Conservation (phyloP, 2,329 filamentous ascomycete species). For the Cladophialophora psammophila region DNA sequence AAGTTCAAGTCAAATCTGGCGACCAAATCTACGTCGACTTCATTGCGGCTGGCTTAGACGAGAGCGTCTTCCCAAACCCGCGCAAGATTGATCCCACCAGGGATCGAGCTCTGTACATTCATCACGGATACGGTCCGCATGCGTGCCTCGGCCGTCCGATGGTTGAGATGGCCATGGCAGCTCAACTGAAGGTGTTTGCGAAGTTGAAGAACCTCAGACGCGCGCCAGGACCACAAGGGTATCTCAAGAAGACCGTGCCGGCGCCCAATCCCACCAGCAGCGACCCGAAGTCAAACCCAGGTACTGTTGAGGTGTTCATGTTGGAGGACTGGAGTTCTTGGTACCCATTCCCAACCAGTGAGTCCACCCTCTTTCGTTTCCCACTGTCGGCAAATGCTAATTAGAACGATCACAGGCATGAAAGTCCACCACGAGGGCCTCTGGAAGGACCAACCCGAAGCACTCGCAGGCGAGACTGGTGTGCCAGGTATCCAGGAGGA, state of each 20-base stretch:
- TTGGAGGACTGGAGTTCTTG: slow-evolving; percentile 52
- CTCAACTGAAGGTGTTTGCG: slow-evolving; percentile 52
- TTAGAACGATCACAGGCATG: slow-evolving; percentile 25
- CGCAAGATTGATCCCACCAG: slow-evolving; percentile 55
- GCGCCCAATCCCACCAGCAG: slow-evolving; percentile 39
- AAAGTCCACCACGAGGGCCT: slow-evolving; percentile 42
- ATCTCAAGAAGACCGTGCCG: slow-evolving; percentile 50
- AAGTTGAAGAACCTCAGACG: slow-evolving; percentile 52
- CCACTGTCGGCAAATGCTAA: slow-evolving; percentile 19
- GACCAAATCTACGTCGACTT: slow-evolving; percentile 42
- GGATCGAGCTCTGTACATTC: slow-evolving; percentile 50
- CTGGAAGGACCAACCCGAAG: slow-evolving; percentile 34
- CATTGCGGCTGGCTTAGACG: slow-evolving; percentile 46
- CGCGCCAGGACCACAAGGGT: slow-evolving; percentile 50
- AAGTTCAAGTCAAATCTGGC: slow-evolving; percentile 32
- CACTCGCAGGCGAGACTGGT: slow-evolving; percentile 36
- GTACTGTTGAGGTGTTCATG: slow-evolving; percentile 54
- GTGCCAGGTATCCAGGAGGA: slow-evolving; percentile 35
- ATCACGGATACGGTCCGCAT: slow-evolving; percentile 58
- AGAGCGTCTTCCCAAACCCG: slow-evolving; percentile 49
- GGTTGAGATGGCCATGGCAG: slow-evolving; percentile 51
- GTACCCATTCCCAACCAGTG: slow-evolving; percentile 50
- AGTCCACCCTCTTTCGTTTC: slow-evolving; percentile 12
- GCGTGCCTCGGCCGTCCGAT: slow-evolving; percentile 56
- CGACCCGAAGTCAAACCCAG: slow-evolving; percentile 43